Percentiles rank a stretch among this genome's conserved stretches.
These are phyloP conservation scores for Myxozyma kluyveri DNA, from an alignment of 805 yeast species.

Conservation along the genomic window DNA sequence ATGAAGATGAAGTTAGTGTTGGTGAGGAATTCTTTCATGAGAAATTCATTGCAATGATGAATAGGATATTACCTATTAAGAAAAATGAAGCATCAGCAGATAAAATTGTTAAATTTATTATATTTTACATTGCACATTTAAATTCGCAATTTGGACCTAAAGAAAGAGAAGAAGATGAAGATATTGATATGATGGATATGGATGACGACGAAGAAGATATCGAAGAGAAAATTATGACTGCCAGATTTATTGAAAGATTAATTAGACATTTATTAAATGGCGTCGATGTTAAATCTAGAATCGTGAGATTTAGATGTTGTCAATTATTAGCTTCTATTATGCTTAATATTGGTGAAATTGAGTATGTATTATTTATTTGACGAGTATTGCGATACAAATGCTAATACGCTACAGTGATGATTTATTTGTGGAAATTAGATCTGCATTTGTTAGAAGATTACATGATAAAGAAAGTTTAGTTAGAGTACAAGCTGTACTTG, in stretches of 20 bases:
- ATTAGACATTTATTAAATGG: constrained; percentile 74
- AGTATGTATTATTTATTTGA: constrained; percentile 32
- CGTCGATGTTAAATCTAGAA: constrained; percentile 67
- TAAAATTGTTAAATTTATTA: constrained; percentile 65
- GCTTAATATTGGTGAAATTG: constrained; percentile 70
- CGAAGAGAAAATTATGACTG: constrained; percentile 43
- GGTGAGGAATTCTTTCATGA: constrained; percentile 47
- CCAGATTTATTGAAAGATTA: constrained; percentile 57
- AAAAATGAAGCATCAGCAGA: constrained; percentile 72
- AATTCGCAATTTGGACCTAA: constrained; percentile 23
- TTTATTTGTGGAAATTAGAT: constrained; percentile 59
- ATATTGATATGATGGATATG: constrained; percentile 32
- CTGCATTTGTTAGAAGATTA: constrained; percentile 60
- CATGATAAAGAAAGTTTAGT: constrained; percentile 68
- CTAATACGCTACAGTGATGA: constrained; percentile 43
- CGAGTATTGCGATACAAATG: neutral
- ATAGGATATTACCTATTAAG: constrained; percentile 64
- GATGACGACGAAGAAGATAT: constrained; percentile 37
- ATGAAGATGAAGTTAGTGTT: neutral
- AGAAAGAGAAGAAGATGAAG: constrained; percentile 28
- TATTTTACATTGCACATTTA: constrained; percentile 55
- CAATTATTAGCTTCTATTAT: constrained; percentile 72
- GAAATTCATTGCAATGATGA: constrained; percentile 58
- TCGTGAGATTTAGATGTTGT: constrained; percentile 75
- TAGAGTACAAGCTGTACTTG: constrained; percentile 78